phyloP scores from a whole-genome alignment of 306 rosid genomes.

The Medicago lupulina region DNA sequence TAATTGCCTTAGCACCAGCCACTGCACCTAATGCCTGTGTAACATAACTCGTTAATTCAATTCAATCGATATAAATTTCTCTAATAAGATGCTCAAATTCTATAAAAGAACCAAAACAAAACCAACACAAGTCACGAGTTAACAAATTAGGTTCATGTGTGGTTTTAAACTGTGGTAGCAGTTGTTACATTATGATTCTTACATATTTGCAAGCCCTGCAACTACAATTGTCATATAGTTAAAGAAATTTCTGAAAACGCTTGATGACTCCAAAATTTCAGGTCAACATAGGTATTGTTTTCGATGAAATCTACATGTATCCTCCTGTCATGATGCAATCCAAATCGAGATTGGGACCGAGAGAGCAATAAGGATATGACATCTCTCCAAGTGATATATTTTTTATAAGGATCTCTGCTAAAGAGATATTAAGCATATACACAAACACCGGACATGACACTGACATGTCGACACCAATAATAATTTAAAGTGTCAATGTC shows the following conservation, averaged over 20 bases:
- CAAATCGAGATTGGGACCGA: background rate
- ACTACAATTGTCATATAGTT: background rate
- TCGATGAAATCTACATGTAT: background rate
- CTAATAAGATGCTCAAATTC: background rate
- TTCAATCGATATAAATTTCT: background rate
- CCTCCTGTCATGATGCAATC: background rate
- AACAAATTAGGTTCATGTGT: background rate
- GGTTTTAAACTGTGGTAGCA: background rate
- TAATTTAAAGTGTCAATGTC: too few relatives aligned
- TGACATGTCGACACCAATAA: too few relatives aligned
- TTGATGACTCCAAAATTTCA: background rate
- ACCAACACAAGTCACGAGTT: background rate
- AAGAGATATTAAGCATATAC: too few relatives aligned
- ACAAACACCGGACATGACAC: too few relatives aligned
- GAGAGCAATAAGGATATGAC: background rate
- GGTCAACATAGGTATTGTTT: background rate
- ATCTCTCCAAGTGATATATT: too few relatives aligned
- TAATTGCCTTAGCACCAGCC: constrained; percentile 77
- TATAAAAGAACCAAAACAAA: background rate
- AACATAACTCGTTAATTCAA: constrained; percentile 37
- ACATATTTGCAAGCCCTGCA: background rate
- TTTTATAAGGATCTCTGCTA: background rate
- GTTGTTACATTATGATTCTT: background rate
- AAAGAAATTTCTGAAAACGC: background rate
- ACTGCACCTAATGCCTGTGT: constrained; percentile 81